Percentiles rank a stretch among this genome's conserved stretches.
phyloP scores from a whole-genome alignment of 2,329 filamentous ascomycete genomes.

The Fusarium aywerte region DNA sequence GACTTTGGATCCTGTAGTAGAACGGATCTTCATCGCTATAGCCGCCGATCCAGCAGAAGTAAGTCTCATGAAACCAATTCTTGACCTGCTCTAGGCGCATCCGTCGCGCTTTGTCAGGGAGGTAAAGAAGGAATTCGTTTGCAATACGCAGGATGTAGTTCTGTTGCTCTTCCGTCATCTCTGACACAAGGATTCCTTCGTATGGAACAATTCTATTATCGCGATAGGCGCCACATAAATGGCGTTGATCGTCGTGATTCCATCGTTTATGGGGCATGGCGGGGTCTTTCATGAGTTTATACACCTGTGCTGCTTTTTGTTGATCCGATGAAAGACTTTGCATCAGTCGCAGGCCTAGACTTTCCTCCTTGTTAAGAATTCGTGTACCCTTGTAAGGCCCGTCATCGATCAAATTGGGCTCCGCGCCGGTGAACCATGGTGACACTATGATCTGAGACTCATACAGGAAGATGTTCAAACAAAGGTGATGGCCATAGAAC shows the following conservation, averaged over 20 bases:
- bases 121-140: conserved; percentile 74
- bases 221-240: conserved; percentile 80
- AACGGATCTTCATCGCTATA: conserved; percentile 75
- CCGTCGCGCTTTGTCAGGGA: conserved; percentile 66
- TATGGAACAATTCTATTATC: conserved; percentile 82
- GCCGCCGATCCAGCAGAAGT: conserved; percentile 82
- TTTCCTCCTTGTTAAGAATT: conserved; percentile 73
- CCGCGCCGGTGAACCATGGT: conserved; percentile 83
- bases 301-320: conserved; percentile 66
- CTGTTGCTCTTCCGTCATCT: conserved; percentile 58
- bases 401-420: conserved; percentile 78
- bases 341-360: conserved; percentile 75
- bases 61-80: conserved; percentile 73
- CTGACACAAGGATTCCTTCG: conserved; percentile 70
- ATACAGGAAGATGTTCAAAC: conserved; percentile 76
- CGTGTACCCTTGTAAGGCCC: conserved; percentile 71
- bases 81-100: conserved; percentile 66
- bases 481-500: conserved; percentile 83
- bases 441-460: conserved; percentile 72
- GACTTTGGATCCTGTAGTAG: conserved; percentile 82
- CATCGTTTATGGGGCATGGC: conserved; percentile 75
- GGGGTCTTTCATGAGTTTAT: conserved; percentile 69
- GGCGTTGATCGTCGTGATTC: conserved; percentile 84
- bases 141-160: conserved; percentile 46
- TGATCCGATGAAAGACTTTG: conserved; percentile 62